These are phyloP conservation scores for Picochlorum sp. DNA, from an alignment of 139 green algal genomes.

Conservation along the genomic window DNA sequence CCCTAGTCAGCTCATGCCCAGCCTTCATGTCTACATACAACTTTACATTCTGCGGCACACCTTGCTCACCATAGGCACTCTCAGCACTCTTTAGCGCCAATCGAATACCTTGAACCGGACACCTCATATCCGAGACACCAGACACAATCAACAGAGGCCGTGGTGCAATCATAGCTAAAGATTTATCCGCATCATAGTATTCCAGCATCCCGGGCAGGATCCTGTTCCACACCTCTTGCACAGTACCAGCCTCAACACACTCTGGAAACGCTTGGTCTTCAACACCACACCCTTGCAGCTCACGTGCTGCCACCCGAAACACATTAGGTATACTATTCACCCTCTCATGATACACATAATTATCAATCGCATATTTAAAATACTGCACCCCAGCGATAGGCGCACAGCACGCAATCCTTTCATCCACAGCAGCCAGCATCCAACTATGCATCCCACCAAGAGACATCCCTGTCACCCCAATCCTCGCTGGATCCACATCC, in stretches of 20 bases:
- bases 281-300: conserved; percentile 2
- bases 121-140: conserved; percentile 35
- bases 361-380: conserved; percentile 41
- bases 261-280: not conserved
- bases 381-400: conserved; percentile 55
- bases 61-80: conserved; percentile 2
- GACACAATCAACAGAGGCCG: conserved; percentile 42
- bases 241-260: conserved; percentile 1
- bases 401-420: conserved; percentile 37
- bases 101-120: conserved; percentile 24
- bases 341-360: conserved; percentile 36
- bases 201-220: conserved; percentile 12
- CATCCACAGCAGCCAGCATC: conserved; percentile 40
- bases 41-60: not conserved
- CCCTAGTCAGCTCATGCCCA: conserved; percentile 10
- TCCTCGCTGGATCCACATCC: conserved; percentile 43
- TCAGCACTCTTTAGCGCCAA: not conserved
- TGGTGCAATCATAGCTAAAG: conserved; percentile 34
- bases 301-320: conserved; percentile 27
- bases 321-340: conserved; percentile 32
- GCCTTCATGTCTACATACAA: conserved; percentile 12
- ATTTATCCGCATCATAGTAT: conserved; percentile 31
- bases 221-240: conserved; percentile 14
- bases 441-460: conserved; percentile 61
- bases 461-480: conserved; percentile 51